Evolutionary conservation across 1,139 yeast species (phyloP).

Genomic region (Candida tunisiensis): DNA sequence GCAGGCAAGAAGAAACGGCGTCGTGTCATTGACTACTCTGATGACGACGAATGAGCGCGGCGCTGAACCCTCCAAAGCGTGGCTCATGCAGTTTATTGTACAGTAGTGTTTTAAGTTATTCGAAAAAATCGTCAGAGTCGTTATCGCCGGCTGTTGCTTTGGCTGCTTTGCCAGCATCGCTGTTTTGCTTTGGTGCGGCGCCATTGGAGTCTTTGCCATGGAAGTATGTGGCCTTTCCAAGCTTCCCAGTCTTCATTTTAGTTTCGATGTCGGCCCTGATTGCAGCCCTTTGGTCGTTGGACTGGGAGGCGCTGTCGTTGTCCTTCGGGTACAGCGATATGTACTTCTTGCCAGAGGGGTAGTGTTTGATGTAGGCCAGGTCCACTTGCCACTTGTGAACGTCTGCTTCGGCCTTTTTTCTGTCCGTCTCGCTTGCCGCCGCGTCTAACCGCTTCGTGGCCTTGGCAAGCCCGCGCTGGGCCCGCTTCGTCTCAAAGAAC

Average conservation of each 20-base stretch:
- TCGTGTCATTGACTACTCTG: slow-evolving; percentile 34
- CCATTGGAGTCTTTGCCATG: neutral
- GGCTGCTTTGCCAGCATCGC: too few species aligned
- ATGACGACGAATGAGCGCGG: slow-evolving; percentile 23
- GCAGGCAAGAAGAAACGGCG: slow-evolving; percentile 12
- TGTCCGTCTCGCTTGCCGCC: slow-evolving; percentile 12
- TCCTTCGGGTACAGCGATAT: slow-evolving; percentile 41
- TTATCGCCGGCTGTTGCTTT: too few species aligned
- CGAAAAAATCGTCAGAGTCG: too few species aligned
- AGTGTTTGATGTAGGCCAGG: slow-evolving; percentile 57
- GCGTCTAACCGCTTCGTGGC: slow-evolving; percentile 31
- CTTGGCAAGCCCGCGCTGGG: slow-evolving; percentile 54
- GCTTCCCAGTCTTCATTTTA: slow-evolving; percentile 9
- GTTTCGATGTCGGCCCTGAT: slow-evolving; percentile 8
- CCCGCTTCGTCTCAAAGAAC: slow-evolving; percentile 84
- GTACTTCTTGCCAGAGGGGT: slow-evolving; percentile 70
- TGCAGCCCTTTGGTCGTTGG: slow-evolving; percentile 9
- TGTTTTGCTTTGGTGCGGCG: too few species aligned
- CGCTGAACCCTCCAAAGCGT: neutral
- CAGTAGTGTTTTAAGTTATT: neutral
- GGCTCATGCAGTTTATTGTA: neutral
- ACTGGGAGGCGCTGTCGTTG: too few species aligned
- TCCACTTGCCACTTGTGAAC: slow-evolving; percentile 50
- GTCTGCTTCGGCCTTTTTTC: slow-evolving; percentile 26
- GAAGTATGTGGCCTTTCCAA: too few species aligned